Evolutionary conservation across 2,329 filamentous ascomycete genomes (phyloP), one percentile per base, ranked within the genome.

Genomic region (Xylariales sp.): DNA sequence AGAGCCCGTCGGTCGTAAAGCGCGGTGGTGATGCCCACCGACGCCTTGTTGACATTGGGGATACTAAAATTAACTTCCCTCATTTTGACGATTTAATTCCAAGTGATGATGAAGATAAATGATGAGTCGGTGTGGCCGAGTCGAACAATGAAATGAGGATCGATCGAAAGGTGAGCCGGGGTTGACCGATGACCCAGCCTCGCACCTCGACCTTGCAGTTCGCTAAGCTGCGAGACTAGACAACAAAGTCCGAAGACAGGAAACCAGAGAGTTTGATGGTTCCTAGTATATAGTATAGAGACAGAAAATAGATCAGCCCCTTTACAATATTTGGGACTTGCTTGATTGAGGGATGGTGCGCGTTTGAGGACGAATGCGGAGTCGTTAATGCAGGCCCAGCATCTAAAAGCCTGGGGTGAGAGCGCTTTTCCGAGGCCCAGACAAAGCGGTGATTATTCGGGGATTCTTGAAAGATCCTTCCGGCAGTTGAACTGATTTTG

Each of bases 21-120:
- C 61, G 93, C 94, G 40, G 93, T 96, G 51, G 93, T 98, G 69
- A 98, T 98, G 67, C 91, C 91, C 58, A 95, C 90, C 42, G 91
- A 95, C 57, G 93, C 93, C 84, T 97, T 97, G 70, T 97, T 97
- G 78, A 94, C 89, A 76, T 93, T 96, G 38, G 93, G 91, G 62
- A 97, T 96, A 70, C 90, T 96, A 70, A 97, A 97, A 69, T 97
- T 97, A 70, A 95, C 90, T 79, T 98, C 93, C 72, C 93, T 88
- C 93, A 98, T 98, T 67, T 64, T 91, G 78, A 47, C 42, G 51
- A 44, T 47, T 42, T 37, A 32, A 33, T 23, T 51, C 51, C 48
- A 25, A 25, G 23, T 25, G 23, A 25, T n/a, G 23, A 8, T 25
- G 8, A n/a, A 8, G 23, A 8, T 8, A 25, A n/a, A 25, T 25